Conservation (phyloP, 257 asterid genomes). For the Anisodus tanguticus region DNA sequence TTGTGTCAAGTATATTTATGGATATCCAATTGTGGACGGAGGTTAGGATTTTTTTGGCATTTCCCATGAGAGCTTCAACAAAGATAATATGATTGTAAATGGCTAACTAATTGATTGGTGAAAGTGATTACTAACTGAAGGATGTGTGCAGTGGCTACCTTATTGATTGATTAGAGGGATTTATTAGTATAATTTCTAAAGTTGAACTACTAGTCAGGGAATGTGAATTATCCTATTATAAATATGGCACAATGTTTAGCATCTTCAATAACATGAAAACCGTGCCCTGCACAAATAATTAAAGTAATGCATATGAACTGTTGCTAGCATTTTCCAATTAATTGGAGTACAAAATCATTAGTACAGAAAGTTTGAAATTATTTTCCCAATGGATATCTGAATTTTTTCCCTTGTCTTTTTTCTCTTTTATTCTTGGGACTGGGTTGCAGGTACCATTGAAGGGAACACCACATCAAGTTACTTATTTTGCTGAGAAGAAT, state of each 20-base stretch:
- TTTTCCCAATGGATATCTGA: slow-evolving; percentile 7
- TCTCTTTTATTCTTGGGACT: slow-evolving; percentile 29
- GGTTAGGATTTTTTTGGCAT: neutral
- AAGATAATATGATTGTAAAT: slow-evolving; percentile 11
- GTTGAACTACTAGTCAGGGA: neutral
- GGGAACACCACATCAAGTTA: slow-evolving; percentile 97
- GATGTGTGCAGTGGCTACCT: neutral
- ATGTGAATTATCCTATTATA: slow-evolving; percentile 3
- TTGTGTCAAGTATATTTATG: neutral
- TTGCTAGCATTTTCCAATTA: neutral
- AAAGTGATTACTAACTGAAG: neutral
- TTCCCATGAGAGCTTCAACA: neutral
- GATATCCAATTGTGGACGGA: neutral
- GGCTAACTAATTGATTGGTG: slow-evolving; percentile 19
- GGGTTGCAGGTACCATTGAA: slow-evolving; percentile 73
- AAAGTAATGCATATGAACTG: slow-evolving; percentile 10
- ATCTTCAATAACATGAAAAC: neutral
- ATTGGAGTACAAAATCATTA: slow-evolving; percentile 12
- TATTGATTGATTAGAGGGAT: slow-evolving; percentile 7
- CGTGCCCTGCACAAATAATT: neutral
- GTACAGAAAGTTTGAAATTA: slow-evolving; percentile 7
- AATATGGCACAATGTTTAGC: neutral
- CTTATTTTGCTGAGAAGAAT: slow-evolving; percentile 94
- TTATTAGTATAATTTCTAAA: slow-evolving; percentile 10
- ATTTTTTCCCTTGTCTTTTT: slow-evolving; percentile 20